Evolutionary conservation across 805 yeast species (phyloP).

Genomic region (Nakazawaea populi): DNA sequence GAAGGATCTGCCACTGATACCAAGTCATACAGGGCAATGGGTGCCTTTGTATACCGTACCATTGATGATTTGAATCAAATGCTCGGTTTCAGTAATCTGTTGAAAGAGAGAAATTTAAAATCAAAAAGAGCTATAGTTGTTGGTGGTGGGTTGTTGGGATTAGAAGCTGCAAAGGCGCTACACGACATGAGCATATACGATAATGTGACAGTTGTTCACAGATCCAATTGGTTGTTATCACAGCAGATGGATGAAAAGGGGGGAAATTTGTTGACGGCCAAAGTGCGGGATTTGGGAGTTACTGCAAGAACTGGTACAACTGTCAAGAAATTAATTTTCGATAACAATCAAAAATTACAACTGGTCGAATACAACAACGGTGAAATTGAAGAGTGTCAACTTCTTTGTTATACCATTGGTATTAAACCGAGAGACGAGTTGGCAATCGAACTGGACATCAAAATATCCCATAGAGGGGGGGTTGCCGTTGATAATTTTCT

Average conservation of each 20-base stretch:
- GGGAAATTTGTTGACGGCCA: slow-evolving; percentile 29
- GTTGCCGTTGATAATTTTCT: slow-evolving; percentile 22
- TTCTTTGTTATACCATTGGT: slow-evolving; percentile 30
- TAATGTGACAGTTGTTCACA: slow-evolving; percentile 25
- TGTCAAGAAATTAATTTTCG: slow-evolving; percentile 38
- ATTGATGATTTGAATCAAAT: slow-evolving; percentile 27
- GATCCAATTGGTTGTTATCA: slow-evolving; percentile 27
- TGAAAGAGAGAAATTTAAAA: background rate
- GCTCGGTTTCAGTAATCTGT: slow-evolving; percentile 18
- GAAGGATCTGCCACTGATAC: slow-evolving; percentile 10
- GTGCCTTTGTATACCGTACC: slow-evolving; percentile 28
- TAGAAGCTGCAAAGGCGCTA: slow-evolving; percentile 32
- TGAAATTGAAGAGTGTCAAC: slow-evolving; percentile 23
- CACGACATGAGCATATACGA: slow-evolving; percentile 24
- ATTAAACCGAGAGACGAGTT: slow-evolving; percentile 29
- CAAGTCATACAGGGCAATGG: slow-evolving; percentile 19
- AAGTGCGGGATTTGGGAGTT: slow-evolving; percentile 46
- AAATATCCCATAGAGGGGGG: slow-evolving; percentile 23
- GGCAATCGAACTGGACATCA: slow-evolving; percentile 19
- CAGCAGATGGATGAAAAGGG: slow-evolving; percentile 32
- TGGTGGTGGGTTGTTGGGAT: slow-evolving; percentile 28
- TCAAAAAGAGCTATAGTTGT: slow-evolving; percentile 24
- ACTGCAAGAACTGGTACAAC: slow-evolving; percentile 46
- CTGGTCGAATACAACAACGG: slow-evolving; percentile 24
- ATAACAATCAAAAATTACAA: slow-evolving; percentile 15